A percentile compares a stretch with the other conserved stretches of the same genome.
These are phyloP conservation scores for Xylaria curta DNA, from an alignment of 495 filamentous ascomycete genomes.

Conservation along the genomic window DNA sequence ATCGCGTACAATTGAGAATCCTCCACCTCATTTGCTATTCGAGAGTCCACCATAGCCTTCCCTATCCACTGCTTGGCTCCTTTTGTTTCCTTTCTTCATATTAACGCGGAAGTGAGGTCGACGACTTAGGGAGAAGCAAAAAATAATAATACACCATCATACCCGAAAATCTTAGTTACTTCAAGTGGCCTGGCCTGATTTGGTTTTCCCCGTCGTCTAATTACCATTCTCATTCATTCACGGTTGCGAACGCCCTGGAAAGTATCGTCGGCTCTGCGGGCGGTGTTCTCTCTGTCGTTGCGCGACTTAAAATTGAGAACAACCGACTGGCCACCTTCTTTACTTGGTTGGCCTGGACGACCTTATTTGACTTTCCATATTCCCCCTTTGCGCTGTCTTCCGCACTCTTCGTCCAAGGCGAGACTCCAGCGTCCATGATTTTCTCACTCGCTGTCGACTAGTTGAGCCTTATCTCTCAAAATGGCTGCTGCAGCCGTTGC, in stretches of 20 bases:
- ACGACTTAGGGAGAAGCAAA: neutral
- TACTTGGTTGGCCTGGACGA: constrained; percentile 17
- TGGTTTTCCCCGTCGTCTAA: neutral
- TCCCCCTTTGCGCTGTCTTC: neutral
- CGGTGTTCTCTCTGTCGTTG: neutral
- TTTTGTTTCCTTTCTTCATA: neutral
- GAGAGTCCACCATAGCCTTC: constrained; percentile 17
- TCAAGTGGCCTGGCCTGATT: neutral
- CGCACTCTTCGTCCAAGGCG: constrained; percentile 30
- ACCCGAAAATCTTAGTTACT: constrained; percentile 4
- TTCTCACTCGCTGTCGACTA: constrained; percentile 41
- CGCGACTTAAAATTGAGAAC: constrained; percentile 8
- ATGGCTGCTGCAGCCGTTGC: constrained; percentile 53
- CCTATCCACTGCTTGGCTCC: constrained; percentile 1
- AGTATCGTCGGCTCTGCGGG: neutral
- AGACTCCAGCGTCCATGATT: constrained; percentile 52
- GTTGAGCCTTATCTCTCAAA: constrained; percentile 48
- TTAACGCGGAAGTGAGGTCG: neutral
- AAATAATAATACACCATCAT: neutral
- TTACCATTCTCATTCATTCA: neutral
- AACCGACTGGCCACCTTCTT: neutral
- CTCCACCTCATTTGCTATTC: constrained; percentile 11
- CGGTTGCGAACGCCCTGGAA: neutral
- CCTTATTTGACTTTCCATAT: constrained; percentile 5
- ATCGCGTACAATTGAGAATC: constrained; percentile 8